These are phyloP conservation scores for Candida neerlandica DNA, from an alignment of 1,139 yeast species.

Conservation along the genomic window DNA sequence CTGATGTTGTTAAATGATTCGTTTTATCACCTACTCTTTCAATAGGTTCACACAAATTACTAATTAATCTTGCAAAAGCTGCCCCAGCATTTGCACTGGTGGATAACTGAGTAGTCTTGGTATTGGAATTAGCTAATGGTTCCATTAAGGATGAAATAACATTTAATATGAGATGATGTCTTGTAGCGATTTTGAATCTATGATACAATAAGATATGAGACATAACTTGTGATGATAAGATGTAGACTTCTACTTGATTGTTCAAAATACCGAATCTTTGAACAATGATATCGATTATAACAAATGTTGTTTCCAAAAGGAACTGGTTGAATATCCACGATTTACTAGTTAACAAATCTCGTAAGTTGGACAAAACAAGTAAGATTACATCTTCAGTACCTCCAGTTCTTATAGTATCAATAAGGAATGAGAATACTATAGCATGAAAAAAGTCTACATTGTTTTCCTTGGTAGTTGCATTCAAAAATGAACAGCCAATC, in stretches of 20 bases:
- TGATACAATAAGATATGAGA: constrained; percentile 66
- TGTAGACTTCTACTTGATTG: constrained; percentile 27
- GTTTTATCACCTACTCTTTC: constrained; percentile 16
- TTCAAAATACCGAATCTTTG: background rate
- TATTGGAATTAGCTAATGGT: constrained; percentile 32
- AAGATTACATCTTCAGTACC: constrained; percentile 2
- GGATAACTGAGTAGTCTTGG: constrained; percentile 11
- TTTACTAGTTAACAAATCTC: constrained; percentile 46
- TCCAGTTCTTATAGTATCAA: constrained; percentile 3
- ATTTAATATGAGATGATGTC: constrained; percentile 67
- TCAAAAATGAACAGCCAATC: constrained; percentile 11
- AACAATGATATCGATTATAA: constrained; percentile 4
- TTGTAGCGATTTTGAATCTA: constrained; percentile 66
- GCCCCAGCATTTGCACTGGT: constrained; percentile 32
- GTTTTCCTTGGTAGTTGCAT: constrained; percentile 12
- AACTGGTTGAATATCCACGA: constrained; percentile 72
- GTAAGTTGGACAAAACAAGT: constrained; percentile 27
- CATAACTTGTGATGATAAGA: constrained; percentile 43
- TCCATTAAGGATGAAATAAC: constrained; percentile 52
- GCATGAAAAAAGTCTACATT: background rate
- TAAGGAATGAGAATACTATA: constrained; percentile 6
- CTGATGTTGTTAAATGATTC: constrained; percentile 53
- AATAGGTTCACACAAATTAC: constrained; percentile 74
- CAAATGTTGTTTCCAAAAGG: constrained; percentile 47
- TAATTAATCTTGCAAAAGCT: constrained; percentile 58